phyloP scores from a whole-genome alignment of 192 early-diverging fungal genomes.

The Coemansia sp. region DNA sequence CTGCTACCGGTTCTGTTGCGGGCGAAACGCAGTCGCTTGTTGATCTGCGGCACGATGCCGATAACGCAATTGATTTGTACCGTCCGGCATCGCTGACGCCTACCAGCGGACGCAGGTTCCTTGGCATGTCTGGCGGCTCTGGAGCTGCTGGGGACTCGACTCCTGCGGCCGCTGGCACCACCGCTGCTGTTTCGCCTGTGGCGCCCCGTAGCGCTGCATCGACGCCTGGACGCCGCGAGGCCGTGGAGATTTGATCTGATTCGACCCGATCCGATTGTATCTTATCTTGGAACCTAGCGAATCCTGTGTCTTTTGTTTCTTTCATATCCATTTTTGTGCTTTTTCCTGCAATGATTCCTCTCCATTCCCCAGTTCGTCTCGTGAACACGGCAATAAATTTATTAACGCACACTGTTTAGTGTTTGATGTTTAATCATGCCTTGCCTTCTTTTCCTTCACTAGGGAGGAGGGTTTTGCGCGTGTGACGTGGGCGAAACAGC shows the following conservation, averaged over 20 bases:
- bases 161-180: constrained; percentile 10
- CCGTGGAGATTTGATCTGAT: constrained; percentile 25
- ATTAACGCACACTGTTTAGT: too few species aligned
- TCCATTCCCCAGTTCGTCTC: too few species aligned
- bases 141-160: constrained; percentile 27
- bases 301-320: too few species aligned
- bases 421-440: too few species aligned
- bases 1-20: neutral
- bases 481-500: neutral
- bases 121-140: neutral
- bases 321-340: too few species aligned
- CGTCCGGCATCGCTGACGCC: constrained; percentile 48
- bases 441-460: neutral
- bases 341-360: too few species aligned
- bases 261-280: too few species aligned
- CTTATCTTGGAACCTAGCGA: too few species aligned
- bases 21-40: constrained; percentile 44
- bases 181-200: constrained; percentile 25
- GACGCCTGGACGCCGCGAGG: constrained; percentile 45
- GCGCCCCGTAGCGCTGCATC: constrained; percentile 53
- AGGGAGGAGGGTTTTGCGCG: neutral
- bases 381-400: too few species aligned
- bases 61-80: constrained; percentile 22
- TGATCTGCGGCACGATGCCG: constrained; percentile 25
- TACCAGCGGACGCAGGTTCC: constrained; percentile 22